Conservation (phyloP, 768 basidiomycete species). For the Boletus eberwhitei region DNA sequence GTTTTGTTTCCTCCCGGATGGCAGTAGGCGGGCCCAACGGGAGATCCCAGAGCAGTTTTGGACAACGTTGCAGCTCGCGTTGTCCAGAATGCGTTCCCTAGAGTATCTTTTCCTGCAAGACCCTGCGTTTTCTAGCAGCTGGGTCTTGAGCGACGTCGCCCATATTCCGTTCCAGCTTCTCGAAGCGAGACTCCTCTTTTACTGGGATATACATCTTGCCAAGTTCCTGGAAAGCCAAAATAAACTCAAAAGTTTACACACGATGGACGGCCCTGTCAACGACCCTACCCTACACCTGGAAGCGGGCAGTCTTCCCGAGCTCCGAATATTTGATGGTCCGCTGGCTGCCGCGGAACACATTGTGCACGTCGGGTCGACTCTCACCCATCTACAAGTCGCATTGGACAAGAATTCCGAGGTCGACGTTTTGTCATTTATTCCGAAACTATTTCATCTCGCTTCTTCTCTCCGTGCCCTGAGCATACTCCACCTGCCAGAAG, state of each 20-base stretch:
- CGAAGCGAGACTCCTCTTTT: constrained; percentile 46
- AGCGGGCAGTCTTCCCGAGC: constrained; percentile 37
- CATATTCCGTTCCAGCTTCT: constrained; percentile 45
- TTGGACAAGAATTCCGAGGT: constrained; percentile 37
- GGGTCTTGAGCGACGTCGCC: constrained; percentile 42
- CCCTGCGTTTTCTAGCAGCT: constrained; percentile 36
- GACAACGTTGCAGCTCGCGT: constrained; percentile 39
- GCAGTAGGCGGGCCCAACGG: constrained; percentile 20
- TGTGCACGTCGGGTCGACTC: constrained; percentile 30
- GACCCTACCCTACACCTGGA: constrained; percentile 26
- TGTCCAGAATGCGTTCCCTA: constrained; percentile 44
- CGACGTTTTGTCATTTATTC: constrained; percentile 32
- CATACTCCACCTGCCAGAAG: constrained; percentile 36
- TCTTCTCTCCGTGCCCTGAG: constrained; percentile 36
- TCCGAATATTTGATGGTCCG: constrained; percentile 46
- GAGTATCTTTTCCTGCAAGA: constrained; percentile 44
- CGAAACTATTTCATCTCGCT: constrained; percentile 27
- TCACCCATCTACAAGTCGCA: constrained; percentile 45
- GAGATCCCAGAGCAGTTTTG: constrained; percentile 40
- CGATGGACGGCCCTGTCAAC: constrained; percentile 22
- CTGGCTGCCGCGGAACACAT: constrained; percentile 42
- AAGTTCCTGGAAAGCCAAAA: constrained; percentile 49
- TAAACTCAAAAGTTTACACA: constrained; percentile 39
- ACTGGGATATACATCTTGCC: constrained; percentile 46
- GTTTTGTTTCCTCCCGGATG: constrained; percentile 43